Evolutionary conservation across 1,139 yeast species (phyloP).

Genomic region (Sugiyamaella neomexicana): DNA sequence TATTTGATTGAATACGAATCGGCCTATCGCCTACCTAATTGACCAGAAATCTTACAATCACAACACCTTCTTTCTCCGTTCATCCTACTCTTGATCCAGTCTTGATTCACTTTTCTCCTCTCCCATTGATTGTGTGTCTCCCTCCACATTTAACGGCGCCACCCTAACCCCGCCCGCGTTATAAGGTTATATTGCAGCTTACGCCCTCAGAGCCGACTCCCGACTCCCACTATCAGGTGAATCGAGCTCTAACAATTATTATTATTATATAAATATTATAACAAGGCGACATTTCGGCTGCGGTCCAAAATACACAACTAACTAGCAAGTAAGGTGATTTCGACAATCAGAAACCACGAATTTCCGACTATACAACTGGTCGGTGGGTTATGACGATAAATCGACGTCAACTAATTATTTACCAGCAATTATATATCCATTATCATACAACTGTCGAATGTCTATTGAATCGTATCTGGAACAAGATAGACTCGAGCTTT

Average conservation of each 20-base stretch:
- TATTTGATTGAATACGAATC: not conserved
- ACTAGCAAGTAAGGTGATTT: not conserved
- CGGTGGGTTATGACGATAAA: not conserved
- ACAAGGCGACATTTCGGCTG: constrained; percentile 9
- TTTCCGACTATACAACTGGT: not conserved
- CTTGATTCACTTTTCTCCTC: too few species aligned
- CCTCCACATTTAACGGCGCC: too few species aligned
- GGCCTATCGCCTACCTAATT: too few species aligned
- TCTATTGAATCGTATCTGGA: constrained; percentile 50
- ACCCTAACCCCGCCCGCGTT: constrained; percentile 2
- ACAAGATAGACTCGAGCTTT: constrained; percentile 46
- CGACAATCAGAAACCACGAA: not conserved
- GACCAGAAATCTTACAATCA: too few species aligned
- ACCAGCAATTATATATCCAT: not conserved
- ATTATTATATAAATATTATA: not conserved
- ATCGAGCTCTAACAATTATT: not conserved
- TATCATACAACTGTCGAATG: constrained; percentile 35
- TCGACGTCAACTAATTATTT: too few species aligned
- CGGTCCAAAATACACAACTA: constrained; percentile 4
- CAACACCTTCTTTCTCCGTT: too few species aligned
- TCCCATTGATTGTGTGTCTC: too few species aligned
- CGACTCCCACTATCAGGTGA: not conserved
- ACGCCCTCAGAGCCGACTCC: not conserved
- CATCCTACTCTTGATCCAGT: too few species aligned
- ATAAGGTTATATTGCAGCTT: constrained; percentile 3